phyloP scores from a whole-genome alignment of 345 rosid genomes.

The Boechera retrofracta region DNA sequence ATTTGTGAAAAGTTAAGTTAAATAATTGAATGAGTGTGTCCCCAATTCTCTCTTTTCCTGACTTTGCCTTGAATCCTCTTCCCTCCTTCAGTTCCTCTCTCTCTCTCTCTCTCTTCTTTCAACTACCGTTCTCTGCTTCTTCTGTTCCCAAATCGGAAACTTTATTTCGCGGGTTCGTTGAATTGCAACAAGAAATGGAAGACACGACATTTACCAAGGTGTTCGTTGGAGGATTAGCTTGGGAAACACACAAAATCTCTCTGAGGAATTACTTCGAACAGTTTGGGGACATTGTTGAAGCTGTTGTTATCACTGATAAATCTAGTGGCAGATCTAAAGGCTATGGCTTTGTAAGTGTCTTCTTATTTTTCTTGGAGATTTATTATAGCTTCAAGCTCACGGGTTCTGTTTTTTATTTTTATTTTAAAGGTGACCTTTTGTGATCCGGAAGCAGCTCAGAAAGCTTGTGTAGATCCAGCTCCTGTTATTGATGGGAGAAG shows the following conservation, averaged over 20 bases:
- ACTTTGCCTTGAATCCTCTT: constrained; percentile 58
- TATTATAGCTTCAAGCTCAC: constrained; percentile 1
- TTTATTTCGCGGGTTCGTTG: constrained; percentile 25
- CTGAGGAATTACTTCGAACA: constrained; percentile 94
- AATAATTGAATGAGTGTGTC: constrained; percentile 48
- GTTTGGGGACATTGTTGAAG: constrained; percentile 98
- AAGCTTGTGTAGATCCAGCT: constrained; percentile 91
- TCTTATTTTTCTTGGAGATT: background rate
- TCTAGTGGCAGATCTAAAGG: constrained; percentile 99
- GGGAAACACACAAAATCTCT: constrained; percentile 97
- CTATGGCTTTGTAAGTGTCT: constrained; percentile 84
- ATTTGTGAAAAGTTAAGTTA: constrained; percentile 32
- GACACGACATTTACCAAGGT: constrained; percentile 96
- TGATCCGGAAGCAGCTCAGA: constrained; percentile 93
- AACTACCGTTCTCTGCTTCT: constrained; percentile 43
- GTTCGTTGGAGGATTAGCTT: constrained; percentile 96
- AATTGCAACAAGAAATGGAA: constrained; percentile 22
- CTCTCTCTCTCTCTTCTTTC: constrained; percentile 44
- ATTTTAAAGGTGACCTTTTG: constrained; percentile 81
- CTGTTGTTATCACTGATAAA: constrained; percentile 96
- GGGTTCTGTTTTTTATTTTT: background rate
- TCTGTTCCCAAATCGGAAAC: constrained; percentile 32
- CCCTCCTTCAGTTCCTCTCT: constrained; percentile 45
- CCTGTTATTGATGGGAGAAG: constrained; percentile 98
- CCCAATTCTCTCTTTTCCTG: constrained; percentile 27